Conservation (phyloP, 306 rosid species). For the Inga laurina region DNA sequence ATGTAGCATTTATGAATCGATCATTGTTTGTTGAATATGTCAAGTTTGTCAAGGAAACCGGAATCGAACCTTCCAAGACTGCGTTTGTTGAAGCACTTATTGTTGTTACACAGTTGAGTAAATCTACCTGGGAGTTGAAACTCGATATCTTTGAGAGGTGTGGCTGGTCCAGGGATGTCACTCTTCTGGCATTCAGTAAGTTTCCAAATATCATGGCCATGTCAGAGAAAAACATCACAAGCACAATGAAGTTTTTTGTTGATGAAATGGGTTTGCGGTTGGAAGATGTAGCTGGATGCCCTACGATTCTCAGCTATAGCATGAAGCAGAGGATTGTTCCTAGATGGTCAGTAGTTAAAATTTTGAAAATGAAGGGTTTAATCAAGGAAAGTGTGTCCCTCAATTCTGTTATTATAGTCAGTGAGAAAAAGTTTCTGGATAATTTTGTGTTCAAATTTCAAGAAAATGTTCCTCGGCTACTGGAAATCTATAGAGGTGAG, state of each 20-base stretch:
- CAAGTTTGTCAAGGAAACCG: not conserved
- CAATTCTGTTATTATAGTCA: fast-evolving
- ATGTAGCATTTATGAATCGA: not conserved
- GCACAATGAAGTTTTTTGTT: not conserved
- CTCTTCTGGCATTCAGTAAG: not conserved
- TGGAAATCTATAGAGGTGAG: not conserved
- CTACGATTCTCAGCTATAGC: not conserved
- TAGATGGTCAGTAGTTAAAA: not conserved
- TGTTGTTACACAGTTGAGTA: not conserved
- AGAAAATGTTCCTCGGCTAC: not conserved
- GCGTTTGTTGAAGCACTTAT: not conserved
- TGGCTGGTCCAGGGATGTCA: not conserved
- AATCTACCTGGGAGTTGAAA: not conserved
- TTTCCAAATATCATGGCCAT: not conserved
- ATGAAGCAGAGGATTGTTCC: slow-evolving; percentile 31
- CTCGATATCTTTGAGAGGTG: not conserved
- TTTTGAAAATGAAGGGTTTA: not conserved
- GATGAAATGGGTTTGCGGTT: not conserved
- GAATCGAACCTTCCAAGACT: not conserved
- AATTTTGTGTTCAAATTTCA: not conserved
- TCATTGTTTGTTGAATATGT: not conserved
- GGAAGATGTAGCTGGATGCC: not conserved
- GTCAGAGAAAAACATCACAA: not conserved
- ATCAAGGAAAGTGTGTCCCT: not conserved
- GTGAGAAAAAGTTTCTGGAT: not conserved